A percentile compares a stretch with the other conserved stretches of the same genome.
phyloP scores from a whole-genome alignment of 768 basidiomycete species.

The Flagelloscypha sp. region DNA sequence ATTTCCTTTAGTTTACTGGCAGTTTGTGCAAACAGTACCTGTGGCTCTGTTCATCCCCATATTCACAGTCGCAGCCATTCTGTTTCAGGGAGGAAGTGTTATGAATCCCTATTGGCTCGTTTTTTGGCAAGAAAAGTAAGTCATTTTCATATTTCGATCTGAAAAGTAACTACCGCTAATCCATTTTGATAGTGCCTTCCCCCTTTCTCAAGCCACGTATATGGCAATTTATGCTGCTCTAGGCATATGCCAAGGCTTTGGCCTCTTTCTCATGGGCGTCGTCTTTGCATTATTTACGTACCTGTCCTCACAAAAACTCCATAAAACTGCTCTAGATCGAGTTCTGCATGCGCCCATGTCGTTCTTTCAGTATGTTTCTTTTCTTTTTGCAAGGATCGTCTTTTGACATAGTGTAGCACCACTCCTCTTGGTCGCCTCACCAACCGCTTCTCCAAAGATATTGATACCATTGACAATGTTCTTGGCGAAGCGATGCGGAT shows the following conservation, averaged over 20 bases:
- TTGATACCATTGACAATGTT: conserved; percentile 26
- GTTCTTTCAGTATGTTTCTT: conserved; percentile 42
- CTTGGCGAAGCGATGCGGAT: conserved; percentile 40
- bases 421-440: conserved; percentile 35
- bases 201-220: not conserved
- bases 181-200: not conserved
- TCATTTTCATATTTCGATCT: not conserved
- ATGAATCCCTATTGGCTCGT: not conserved
- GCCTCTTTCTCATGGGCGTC: conserved; percentile 7
- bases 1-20: too few relatives aligned
- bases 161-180: not conserved
- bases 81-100: not conserved
- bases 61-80: too few relatives aligned
- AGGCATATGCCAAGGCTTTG: conserved; percentile 2
- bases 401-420: conserved; percentile 27
- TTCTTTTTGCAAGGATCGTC: conserved; percentile 7
- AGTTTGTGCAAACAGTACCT: too few relatives aligned
- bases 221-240: not conserved
- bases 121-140: not conserved
- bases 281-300: conserved; percentile 8
- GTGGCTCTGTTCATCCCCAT: too few relatives aligned
- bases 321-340: conserved; percentile 25
- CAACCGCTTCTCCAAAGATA: conserved; percentile 38
- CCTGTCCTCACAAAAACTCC: conserved; percentile 9
- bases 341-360: conserved; percentile 53